Evolutionary conservation across 306 rosid species (phyloP), one percentile per base, ranked within the genome.

Genomic region (Vigna mungo): DNA sequence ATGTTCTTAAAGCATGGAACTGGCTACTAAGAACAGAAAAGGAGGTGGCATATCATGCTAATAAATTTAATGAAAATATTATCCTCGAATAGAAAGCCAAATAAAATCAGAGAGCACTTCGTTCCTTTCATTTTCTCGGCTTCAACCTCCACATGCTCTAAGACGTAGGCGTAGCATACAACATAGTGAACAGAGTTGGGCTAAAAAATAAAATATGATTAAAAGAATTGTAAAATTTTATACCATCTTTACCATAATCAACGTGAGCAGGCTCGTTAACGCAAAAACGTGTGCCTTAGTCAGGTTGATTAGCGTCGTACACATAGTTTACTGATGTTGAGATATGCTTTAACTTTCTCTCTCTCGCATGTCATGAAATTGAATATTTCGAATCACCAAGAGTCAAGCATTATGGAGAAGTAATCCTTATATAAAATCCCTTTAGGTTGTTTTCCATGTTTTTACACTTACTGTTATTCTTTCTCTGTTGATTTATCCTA

Each of bases 301-400:
- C 2, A 27, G 7, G 34, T 4, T 48, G n/a, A 13, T 17, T 59
- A 16, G 13, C 46, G 46, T 41, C 46, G 13, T 9, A 41, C 13
- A 41, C 46, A 41, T 39, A 39, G 44, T 39, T 39, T 39, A 39
- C 44, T 7, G 44, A 39, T 41, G 46, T 41, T 41, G 46, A 41
- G 13, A 41, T 41, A 2, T 0, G 46, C 13, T 4, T 41, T 41
- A 2, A 30, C 58, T 47, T 55, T 41, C 11, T 27, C 15, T 43
- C 58, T 7, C 9, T 44, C 44, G 46, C 39, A 68, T 54, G 43
- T 44, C 30, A 25, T 11, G n/a, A 64, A 54, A 54, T 55, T 55
- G 32, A 55, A 17, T 64, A 23, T 53, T 15, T 63, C 14, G 53
- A 43, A 30, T 41, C 55, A 68, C 21, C 73, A 47, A 47, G 58